Conservation (phyloP, 23 red algal species). For the Cyanidium caldarium region DNA sequence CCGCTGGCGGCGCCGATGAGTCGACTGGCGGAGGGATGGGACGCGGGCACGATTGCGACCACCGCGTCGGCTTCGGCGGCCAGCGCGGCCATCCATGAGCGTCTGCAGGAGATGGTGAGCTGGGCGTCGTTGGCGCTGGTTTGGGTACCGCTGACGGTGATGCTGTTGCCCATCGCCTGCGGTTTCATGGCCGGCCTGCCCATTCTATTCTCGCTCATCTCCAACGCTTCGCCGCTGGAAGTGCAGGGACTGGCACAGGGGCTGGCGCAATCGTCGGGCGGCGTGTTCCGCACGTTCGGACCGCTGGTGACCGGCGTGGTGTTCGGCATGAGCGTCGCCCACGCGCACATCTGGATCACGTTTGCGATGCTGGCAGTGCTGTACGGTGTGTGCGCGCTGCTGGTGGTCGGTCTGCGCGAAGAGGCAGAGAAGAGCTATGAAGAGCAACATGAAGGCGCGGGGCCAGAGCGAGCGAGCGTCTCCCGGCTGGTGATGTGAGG, state of each 20-base stretch:
- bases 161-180: constrained; percentile 6
- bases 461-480: no score
- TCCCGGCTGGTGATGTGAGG: no score
- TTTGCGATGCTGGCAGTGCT: background rate
- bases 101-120: background rate
- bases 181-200: constrained; percentile 24
- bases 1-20: background rate
- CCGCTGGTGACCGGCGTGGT: constrained; percentile 10
- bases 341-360: background rate
- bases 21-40: background rate
- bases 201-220: constrained; percentile 5
- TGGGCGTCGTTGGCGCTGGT: constrained; percentile 6
- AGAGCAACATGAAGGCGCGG: no score
- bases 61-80: background rate
- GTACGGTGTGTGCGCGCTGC: background rate
- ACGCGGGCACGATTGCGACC: background rate
- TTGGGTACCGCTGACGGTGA: constrained; percentile 5
- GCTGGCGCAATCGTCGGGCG: constrained; percentile 10
- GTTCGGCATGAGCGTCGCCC: background rate
- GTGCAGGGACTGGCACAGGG: constrained; percentile 20
- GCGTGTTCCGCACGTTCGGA: constrained; percentile 13
- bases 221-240: constrained; percentile 15
- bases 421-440: background rate
- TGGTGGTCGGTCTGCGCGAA: background rate
- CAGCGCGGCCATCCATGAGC: no score